Percentiles rank a stretch among this genome's conserved stretches.
Conservation (phyloP, 176 grass and related monocot genomes). For the Eragrostis nindensis region DNA sequence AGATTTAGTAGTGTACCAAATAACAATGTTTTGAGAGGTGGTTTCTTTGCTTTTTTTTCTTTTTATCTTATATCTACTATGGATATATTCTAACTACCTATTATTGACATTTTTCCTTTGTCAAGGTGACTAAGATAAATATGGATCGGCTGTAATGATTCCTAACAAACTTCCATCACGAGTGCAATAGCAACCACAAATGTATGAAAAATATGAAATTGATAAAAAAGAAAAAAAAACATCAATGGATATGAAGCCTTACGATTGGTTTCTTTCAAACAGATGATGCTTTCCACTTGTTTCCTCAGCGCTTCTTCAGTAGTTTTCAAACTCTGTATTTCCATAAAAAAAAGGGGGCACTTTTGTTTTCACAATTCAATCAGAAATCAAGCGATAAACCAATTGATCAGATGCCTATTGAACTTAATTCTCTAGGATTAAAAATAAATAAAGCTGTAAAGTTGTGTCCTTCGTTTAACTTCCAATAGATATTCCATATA, state of each 20-base stretch:
- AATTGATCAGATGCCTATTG: conserved; percentile 4
- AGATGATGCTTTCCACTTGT: conserved; percentile 30
- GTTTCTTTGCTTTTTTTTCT: background rate
- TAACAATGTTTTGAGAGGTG: conserved; percentile 43
- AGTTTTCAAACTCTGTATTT: conserved; percentile 9
- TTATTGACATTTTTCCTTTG: conserved; percentile 38
- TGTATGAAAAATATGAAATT: conserved; percentile 35
- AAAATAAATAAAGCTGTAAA: background rate
- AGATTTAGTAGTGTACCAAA: conserved; percentile 42
- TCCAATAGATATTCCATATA: background rate
- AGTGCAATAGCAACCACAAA: conserved; percentile 9
- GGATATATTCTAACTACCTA: conserved; percentile 32
- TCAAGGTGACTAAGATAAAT: conserved; percentile 39
- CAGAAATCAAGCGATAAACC: background rate
- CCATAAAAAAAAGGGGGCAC: background rate
- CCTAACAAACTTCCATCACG: conserved; percentile 32
- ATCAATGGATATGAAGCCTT: conserved; percentile 25
- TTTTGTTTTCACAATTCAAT: background rate
- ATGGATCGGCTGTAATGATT: conserved; percentile 28
- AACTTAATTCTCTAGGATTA: background rate
- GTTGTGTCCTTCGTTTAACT: background rate
- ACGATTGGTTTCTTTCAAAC: conserved; percentile 35
- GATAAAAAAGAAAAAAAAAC: background rate
- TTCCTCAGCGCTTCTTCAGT: background rate
- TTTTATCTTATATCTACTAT: background rate